phyloP scores from a whole-genome alignment of 164 flowering plant species.

The Cinnamomum micranthum region DNA sequence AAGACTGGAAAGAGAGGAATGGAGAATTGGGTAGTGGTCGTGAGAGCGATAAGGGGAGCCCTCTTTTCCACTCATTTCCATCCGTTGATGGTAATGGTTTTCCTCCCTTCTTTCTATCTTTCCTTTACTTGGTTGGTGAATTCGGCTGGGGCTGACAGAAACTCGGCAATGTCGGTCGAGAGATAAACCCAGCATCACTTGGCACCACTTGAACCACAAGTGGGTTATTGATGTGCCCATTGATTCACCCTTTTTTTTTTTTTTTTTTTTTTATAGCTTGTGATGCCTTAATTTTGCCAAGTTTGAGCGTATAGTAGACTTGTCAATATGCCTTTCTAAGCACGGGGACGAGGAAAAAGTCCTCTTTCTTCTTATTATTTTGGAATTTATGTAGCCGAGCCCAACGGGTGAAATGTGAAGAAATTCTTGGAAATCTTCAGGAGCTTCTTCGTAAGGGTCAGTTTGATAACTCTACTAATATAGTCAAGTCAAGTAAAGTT shows the following conservation, averaged over 20 bases:
- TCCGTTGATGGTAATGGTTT: not conserved
- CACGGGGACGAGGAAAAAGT: no score
- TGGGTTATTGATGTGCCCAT: not conserved
- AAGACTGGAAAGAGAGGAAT: not conserved
- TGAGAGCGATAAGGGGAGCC: not conserved
- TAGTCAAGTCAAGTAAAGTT: no score
- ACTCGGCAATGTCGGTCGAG: not conserved
- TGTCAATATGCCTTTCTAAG: no score
- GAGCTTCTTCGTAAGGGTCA: no score
- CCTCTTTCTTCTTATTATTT: no score
- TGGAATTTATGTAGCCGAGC: no score
- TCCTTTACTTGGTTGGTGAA: not conserved
- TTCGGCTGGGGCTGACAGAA: not conserved
- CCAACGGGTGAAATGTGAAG: no score
- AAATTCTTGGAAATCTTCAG: no score
- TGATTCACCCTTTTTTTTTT: no score
- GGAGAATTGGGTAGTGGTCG: not conserved
- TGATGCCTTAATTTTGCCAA: not conserved
- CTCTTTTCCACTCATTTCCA: not conserved
- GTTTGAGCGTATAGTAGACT: no score
- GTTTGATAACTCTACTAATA: no score
- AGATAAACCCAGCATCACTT: not conserved
- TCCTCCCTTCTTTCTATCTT: not conserved
- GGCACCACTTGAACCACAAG: not conserved
- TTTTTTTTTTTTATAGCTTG: not conserved